Conservation (phyloP, 2,329 filamentous ascomycete species). For the Microsporum ferrugineum region DNA sequence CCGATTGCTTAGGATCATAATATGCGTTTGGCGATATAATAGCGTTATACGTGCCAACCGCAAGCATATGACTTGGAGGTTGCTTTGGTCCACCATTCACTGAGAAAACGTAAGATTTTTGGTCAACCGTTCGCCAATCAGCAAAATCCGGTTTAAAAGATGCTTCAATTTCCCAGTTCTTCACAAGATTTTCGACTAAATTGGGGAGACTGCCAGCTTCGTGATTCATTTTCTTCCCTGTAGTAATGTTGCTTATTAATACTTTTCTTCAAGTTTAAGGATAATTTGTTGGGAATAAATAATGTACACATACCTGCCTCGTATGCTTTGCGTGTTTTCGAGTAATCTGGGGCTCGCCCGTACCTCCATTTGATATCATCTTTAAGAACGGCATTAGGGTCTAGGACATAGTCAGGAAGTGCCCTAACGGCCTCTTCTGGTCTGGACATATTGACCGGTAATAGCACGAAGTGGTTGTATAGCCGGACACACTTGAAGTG, state of each 20-base stretch:
- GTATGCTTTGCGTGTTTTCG: conserved; percentile 50
- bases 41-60: conserved; percentile 58
- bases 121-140: conserved; percentile 57
- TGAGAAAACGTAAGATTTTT: conserved; percentile 48
- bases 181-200: conserved; percentile 58
- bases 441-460: conserved; percentile 11
- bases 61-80: conserved; percentile 52
- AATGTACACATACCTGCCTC: conserved; percentile 38
- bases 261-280: background rate
- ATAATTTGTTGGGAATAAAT: conserved; percentile 18
- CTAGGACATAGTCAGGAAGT: conserved; percentile 48
- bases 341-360: conserved; percentile 51
- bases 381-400: conserved; percentile 47
- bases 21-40: conserved; percentile 53
- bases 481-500: too few species aligned
- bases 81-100: conserved; percentile 51
- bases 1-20: conserved; percentile 50
- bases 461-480: too few species aligned
- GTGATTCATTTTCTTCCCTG: conserved; percentile 50
- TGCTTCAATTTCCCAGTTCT: conserved; percentile 63
- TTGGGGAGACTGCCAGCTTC: conserved; percentile 45
- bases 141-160: conserved; percentile 51
- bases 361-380: conserved; percentile 51
- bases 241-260: background rate
- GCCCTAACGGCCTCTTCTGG: conserved; percentile 23